These are phyloP conservation scores for Neoarthrinium moseri DNA, from an alignment of 2,329 filamentous ascomycete species.

Conservation along the genomic window DNA sequence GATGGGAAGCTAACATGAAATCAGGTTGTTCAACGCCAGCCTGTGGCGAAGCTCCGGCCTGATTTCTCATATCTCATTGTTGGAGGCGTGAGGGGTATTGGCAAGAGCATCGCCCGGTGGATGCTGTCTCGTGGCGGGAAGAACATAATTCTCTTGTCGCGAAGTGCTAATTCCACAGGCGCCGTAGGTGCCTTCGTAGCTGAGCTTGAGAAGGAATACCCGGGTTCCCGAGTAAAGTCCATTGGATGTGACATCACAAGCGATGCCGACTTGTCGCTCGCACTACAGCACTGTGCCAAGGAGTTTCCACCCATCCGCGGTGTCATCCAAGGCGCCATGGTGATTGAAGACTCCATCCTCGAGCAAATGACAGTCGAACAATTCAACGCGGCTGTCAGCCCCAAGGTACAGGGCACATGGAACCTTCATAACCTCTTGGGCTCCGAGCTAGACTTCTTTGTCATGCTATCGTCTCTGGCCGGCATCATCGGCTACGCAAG, in stretches of 20 bases:
- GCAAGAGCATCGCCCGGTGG: constrained; percentile 29
- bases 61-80: constrained; percentile 29
- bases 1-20: no score
- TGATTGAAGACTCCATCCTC: constrained; percentile 12
- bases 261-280: neutral
- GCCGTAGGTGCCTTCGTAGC: neutral
- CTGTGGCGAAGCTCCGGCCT: neutral
- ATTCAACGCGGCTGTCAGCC: constrained; percentile 3
- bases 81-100: constrained; percentile 36
- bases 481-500: constrained; percentile 30
- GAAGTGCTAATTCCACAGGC: neutral
- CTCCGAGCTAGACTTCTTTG: constrained; percentile 31
- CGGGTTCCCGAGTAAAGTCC: neutral
- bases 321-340: constrained; percentile 14
- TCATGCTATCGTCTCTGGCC: constrained; percentile 36
- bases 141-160: constrained; percentile 20
- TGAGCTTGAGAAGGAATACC: neutral
- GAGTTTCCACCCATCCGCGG: constrained; percentile 12
- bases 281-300: neutral
- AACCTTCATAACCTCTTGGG: constrained; percentile 21
- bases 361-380: constrained; percentile 14
- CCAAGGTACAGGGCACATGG: constrained; percentile 13
- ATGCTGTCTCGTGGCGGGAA: constrained; percentile 32
- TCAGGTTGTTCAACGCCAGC: neutral
- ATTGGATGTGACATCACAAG: neutral